Evolutionary conservation across 805 yeast species (phyloP).

Genomic region (Yamadazyma nakazawae): DNA sequence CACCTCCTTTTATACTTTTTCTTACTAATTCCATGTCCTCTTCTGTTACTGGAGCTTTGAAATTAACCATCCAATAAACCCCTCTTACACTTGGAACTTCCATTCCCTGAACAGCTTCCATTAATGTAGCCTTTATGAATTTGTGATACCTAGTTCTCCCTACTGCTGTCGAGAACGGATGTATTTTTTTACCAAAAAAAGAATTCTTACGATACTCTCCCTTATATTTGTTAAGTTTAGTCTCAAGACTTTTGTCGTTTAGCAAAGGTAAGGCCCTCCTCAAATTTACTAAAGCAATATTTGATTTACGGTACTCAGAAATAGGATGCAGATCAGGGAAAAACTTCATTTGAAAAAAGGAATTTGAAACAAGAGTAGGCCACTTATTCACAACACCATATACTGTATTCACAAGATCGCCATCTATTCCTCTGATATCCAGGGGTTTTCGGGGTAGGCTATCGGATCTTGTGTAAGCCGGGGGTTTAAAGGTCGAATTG

Average conservation of each 20-base stretch:
- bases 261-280: slow-evolving; percentile 25
- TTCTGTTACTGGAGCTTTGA: slow-evolving; percentile 19
- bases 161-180: slow-evolving; percentile 34
- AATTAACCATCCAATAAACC: slow-evolving; percentile 19
- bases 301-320: slow-evolving; percentile 33
- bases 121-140: slow-evolving; percentile 16
- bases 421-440: slow-evolving; percentile 36
- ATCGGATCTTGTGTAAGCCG: slow-evolving; percentile 4
- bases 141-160: slow-evolving; percentile 27
- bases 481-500: slow-evolving; percentile 3
- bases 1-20: not conserved
- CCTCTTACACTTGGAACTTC: slow-evolving; percentile 21
- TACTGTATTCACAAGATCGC: slow-evolving; percentile 10
- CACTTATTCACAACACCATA: slow-evolving; percentile 11
- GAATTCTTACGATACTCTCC: slow-evolving; percentile 22
- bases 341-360: slow-evolving; percentile 25
- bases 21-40: slow-evolving; percentile 12
- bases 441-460: slow-evolving; percentile 26
- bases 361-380: slow-evolving; percentile 10
- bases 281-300: slow-evolving; percentile 33
- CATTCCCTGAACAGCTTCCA: slow-evolving; percentile 11
- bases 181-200: slow-evolving; percentile 13
- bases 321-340: slow-evolving; percentile 28
- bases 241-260: slow-evolving; percentile 24
- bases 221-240: slow-evolving; percentile 19